Base-by-base conservation (phyloP, 1,284 basidiomycete species). In the Mycosarcoma mackinlayi region DNA sequence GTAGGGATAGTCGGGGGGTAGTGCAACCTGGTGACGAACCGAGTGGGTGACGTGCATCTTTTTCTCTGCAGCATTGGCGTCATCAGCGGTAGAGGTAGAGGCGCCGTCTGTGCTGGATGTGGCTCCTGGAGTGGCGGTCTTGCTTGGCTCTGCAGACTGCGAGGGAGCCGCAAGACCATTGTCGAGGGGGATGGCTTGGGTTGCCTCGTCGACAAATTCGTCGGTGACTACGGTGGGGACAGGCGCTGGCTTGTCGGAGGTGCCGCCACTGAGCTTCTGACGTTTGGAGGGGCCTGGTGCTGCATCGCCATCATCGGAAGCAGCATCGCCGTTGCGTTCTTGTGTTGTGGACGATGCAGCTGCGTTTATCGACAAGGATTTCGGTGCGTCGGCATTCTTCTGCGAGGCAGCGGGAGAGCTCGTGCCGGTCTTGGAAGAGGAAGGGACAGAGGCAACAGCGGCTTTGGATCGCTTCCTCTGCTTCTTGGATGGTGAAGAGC, bases 1-100 rank as follows among this genome's bases (percentile, higher is more conserved):
- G 84, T 98, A 98, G 73, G 90, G 89, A 83, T 94, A 98, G 42
- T 90, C 89, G 24, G 93, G 91, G 8, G 96, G 96, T 10, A 98
- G 89, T 1, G 94, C 94, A 45, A 98, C 96, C 88, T 97, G 91
- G 83, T 94, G 93, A 53, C 92, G 88, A 57, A 94, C 92, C 1
- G 78, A 79, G 46, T 81, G 80, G 2, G 72, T 73, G 46, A 81
- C 70, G 35, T 79, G 63, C 62, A 79, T 65, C 57, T 64, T 62
- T 34, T 74, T 68, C 23, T 66, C 62, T 10, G 55, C 60, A 8
- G 62, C 60, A 23, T 57, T 62, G 18, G 49, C 33, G 10, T 67
- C n/a, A n/a, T n/a, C 60, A 34, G 60, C 56, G 27, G 47, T 28
- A 27, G 45, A 40, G 33, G 45, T 45, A 24, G 52, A 50, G 25